Evolutionary conservation across 1,284 basidiomycete genomes (phyloP).

Genomic region (Afroboletus lepidellus): DNA sequence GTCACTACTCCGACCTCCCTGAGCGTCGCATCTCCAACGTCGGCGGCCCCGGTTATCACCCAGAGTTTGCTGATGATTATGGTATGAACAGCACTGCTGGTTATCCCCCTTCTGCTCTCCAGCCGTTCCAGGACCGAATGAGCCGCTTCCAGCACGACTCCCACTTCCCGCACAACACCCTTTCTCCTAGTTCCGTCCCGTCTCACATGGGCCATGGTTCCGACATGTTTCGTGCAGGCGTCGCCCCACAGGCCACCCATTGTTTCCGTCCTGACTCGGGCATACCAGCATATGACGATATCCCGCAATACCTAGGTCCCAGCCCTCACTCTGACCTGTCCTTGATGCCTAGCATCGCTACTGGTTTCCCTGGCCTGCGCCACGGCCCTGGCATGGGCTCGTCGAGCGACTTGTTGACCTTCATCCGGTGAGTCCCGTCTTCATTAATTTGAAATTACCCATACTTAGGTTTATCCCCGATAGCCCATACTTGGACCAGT

Average conservation of each 20-base stretch:
- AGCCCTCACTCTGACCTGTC: conserved; percentile 53
- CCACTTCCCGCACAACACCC: conserved; percentile 44
- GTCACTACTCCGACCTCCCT: conserved; percentile 51
- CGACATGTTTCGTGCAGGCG: conserved; percentile 57
- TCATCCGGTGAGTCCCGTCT: conserved; percentile 60
- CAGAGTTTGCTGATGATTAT: conserved; percentile 65
- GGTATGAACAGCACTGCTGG: conserved; percentile 47
- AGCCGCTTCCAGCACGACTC: conserved; percentile 49
- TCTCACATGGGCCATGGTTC: conserved; percentile 46
- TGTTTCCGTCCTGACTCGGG: conserved; percentile 48
- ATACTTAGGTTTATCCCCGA: conserved; percentile 15
- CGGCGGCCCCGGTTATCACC: conserved; percentile 43
- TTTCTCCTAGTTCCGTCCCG: conserved; percentile 39
- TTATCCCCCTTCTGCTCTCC: conserved; percentile 48
- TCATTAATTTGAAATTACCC: conserved; percentile 7
- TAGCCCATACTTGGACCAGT: conserved; percentile 80
- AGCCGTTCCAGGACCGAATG: conserved; percentile 58
- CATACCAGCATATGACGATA: conserved; percentile 52
- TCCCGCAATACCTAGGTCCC: conserved; percentile 52
- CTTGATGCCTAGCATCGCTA: conserved; percentile 59
- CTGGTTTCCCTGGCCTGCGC: conserved; percentile 63
- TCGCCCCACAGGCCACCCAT: conserved; percentile 67
- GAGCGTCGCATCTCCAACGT: conserved; percentile 59
- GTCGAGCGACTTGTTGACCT: conserved; percentile 72
- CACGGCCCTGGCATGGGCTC: conserved; percentile 56